phyloP scores from a whole-genome alignment of 225 moss, liverwort and hornwort species.

The Pseudisothecium myosuroides region DNA sequence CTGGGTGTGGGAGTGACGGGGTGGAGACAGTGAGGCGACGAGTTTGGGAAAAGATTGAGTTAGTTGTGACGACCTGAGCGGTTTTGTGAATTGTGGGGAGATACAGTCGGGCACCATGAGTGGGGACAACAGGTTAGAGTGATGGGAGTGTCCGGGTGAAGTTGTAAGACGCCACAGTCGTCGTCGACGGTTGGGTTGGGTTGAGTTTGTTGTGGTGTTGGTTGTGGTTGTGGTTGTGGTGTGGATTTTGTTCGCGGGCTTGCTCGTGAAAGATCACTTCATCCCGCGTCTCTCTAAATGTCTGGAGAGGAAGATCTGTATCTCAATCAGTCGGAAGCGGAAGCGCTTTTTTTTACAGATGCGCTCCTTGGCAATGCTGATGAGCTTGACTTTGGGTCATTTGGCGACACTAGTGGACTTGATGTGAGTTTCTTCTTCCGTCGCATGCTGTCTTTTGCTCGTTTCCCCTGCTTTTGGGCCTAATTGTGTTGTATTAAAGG shows the following conservation, averaged over 20 bases:
- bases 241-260: background rate
- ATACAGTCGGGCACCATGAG: constrained; percentile 29
- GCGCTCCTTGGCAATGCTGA: constrained; percentile 51
- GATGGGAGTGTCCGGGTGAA: constrained; percentile 6
- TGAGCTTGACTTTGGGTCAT: constrained; percentile 61
- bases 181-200: background rate
- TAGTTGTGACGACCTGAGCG: background rate
- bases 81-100: background rate
- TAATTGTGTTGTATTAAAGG: background rate
- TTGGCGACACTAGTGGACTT: constrained; percentile 57
- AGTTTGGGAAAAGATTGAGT: background rate
- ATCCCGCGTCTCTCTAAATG: constrained; percentile 33
- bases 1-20: background rate
- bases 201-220: background rate
- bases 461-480: background rate
- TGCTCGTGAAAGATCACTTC: constrained; percentile 7
- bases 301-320: constrained; percentile 52
- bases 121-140: constrained; percentile 65
- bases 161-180: background rate
- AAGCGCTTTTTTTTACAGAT: constrained; percentile 50
- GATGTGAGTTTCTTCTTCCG: constrained; percentile 31
- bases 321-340: constrained; percentile 50
- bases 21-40: background rate
- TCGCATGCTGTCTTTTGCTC: background rate
- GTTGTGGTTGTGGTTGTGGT: background rate